Percentiles rank a stretch among this genome's conserved stretches.
These are phyloP conservation scores for Babjeviella inositovora DNA, from an alignment of 805 yeast species.

Conservation along the genomic window DNA sequence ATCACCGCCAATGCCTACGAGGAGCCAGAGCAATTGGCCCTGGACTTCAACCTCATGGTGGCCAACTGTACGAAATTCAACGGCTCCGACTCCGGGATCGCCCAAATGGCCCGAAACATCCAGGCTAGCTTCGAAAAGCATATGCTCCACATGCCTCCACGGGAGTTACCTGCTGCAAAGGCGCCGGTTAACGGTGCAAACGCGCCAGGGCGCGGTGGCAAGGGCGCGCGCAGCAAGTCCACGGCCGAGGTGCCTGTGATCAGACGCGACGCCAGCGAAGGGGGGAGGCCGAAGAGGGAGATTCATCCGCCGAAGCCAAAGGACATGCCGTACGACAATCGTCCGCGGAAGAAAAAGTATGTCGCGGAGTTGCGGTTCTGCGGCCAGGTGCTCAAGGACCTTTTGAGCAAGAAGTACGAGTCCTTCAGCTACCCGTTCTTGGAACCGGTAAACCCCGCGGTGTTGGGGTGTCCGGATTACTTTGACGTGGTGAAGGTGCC, in stretches of 20 bases:
- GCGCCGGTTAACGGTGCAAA: constrained; percentile 4
- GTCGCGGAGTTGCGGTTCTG: constrained; percentile 85
- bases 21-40: constrained; percentile 47
- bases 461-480: constrained; percentile 84
- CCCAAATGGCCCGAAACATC: constrained; percentile 83
- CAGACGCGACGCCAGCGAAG: constrained; percentile 56
- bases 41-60: constrained; percentile 77
- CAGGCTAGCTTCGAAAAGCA: constrained; percentile 91
- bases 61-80: constrained; percentile 71
- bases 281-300: constrained; percentile 84
- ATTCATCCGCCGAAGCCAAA: constrained; percentile 94
- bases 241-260: constrained; percentile 38
- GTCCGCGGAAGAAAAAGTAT: constrained; percentile 84
- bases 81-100: constrained; percentile 68
- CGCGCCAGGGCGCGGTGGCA: constrained; percentile 2
- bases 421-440: constrained; percentile 79
- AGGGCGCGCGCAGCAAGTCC: constrained; percentile 3
- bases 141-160: constrained; percentile 78
- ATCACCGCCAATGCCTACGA: constrained; percentile 56
- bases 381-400: constrained; percentile 66
- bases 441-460: constrained; percentile 91
- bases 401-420: constrained; percentile 70
- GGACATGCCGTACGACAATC: constrained; percentile 79
- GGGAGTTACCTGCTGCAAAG: constrained; percentile 11
- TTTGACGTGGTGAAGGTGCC: constrained; percentile 78